Evolutionary conservation across 106 monocot genomes (phyloP).

Genomic region (Cymbidium sinense): DNA sequence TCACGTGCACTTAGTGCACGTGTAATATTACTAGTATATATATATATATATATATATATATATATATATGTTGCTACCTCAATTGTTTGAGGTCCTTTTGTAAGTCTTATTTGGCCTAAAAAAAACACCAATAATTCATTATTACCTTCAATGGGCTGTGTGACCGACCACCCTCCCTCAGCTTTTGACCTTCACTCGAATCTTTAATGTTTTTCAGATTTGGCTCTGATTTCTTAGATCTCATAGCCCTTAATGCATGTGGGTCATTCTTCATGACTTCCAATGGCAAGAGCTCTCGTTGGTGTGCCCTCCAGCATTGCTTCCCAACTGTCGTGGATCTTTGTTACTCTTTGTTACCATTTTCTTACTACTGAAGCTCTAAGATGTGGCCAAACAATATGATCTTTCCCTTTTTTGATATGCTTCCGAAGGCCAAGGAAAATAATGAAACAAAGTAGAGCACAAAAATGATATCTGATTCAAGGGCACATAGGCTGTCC

Average conservation of each 20-base stretch:
- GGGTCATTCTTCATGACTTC: not conserved
- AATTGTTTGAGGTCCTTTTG: not conserved
- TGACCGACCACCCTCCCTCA: not conserved
- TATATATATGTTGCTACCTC: not conserved
- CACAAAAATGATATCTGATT: not conserved
- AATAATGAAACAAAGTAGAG: not conserved
- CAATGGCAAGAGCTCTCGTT: not conserved
- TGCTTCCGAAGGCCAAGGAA: not conserved
- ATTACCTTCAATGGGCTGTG: not conserved
- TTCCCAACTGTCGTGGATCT: not conserved
- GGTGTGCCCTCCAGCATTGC: not conserved
- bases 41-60: too few species aligned
- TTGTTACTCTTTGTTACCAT: constrained; percentile 1
- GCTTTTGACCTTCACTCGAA: too few species aligned
- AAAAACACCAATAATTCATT: not conserved
- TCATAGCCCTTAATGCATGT: not conserved
- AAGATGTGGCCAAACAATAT: not conserved
- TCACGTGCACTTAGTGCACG: too few species aligned
- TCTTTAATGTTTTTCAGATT: not conserved
- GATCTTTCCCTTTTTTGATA: not conserved
- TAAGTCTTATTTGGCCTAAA: not conserved
- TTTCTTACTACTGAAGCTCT: not conserved
- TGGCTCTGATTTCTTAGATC: not conserved
- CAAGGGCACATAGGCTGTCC: not conserved
- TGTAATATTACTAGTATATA: too few species aligned